Conservation (phyloP, 1,139 yeast genomes). For the Yamadazyma sp. region DNA sequence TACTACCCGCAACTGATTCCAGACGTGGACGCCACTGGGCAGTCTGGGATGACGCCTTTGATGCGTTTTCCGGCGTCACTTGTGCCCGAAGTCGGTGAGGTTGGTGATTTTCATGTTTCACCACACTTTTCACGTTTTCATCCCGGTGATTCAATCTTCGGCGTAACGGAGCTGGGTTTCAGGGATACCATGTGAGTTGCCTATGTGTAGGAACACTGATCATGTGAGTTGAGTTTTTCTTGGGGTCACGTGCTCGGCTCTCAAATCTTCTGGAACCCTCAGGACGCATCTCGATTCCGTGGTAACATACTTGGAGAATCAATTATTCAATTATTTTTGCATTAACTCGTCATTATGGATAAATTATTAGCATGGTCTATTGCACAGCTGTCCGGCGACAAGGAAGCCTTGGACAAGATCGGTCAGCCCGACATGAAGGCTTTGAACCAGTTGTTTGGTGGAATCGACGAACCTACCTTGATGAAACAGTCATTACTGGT, state of each 20-base stretch:
- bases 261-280: too few relatives aligned
- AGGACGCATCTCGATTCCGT: neutral
- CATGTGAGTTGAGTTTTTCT: too few relatives aligned
- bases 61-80: too few relatives aligned
- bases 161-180: conserved; percentile 4
- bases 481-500: conserved; percentile 76
- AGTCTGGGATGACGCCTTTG: too few relatives aligned
- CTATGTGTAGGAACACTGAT: too few relatives aligned
- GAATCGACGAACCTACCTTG: conserved; percentile 78
- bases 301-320: neutral
- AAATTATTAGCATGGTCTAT: conserved; percentile 90
- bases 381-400: conserved; percentile 70
- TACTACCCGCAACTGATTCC: conserved; percentile 7
- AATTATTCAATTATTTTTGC: neutral
- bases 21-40: too few relatives aligned
- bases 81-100: too few relatives aligned
- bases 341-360: conserved; percentile 54
- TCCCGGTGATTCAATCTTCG: neutral
- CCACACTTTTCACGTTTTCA: neutral
- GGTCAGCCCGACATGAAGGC: conserved; percentile 78
- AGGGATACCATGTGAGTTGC: neutral
- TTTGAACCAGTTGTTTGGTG: conserved; percentile 76
- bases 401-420: conserved; percentile 57
- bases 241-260: too few relatives aligned
- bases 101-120: neutral